These are phyloP conservation scores for Scedosporium boydii DNA, from an alignment of 2,329 filamentous ascomycete species.

Conservation along the genomic window DNA sequence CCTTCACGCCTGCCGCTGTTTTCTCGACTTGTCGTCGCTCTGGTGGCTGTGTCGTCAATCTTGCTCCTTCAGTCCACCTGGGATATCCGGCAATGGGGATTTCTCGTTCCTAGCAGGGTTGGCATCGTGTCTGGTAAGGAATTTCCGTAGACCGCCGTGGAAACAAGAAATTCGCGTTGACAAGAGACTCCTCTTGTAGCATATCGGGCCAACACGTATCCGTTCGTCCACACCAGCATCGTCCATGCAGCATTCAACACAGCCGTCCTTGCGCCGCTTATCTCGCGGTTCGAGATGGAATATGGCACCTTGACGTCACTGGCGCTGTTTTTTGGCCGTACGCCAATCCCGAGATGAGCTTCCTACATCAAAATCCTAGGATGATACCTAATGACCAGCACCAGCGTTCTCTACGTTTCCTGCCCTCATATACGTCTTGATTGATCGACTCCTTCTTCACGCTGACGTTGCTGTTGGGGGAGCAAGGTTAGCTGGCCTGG, in stretches of 20 bases:
- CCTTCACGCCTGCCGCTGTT: conserved; percentile 78
- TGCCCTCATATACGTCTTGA: conserved; percentile 66
- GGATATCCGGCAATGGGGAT: conserved; percentile 67
- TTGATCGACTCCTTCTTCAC: conserved; percentile 65
- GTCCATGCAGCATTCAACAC: conserved; percentile 75
- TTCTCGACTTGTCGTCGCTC: conserved; percentile 54
- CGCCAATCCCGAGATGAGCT: conserved; percentile 27
- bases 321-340: conserved; percentile 83
- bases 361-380: conserved; percentile 10
- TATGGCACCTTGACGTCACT: conserved; percentile 85
- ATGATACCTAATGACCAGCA: background rate
- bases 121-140: background rate
- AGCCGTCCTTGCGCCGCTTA: conserved; percentile 70
- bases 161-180: background rate
- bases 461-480: conserved; percentile 69
- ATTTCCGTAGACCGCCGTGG: too few relatives aligned
- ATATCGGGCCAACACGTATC: conserved; percentile 88
- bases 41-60: conserved; percentile 39
- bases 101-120: conserved; percentile 69
- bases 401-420: conserved; percentile 74
- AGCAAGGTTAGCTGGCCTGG: conserved; percentile 52
- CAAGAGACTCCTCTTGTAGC: conserved; percentile 39
- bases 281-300: conserved; percentile 90
- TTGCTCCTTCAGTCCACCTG: conserved; percentile 59
- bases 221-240: conserved; percentile 73